Conservation (phyloP, 306 rosid genomes). For the Casuarina cunninghamiana region DNA sequence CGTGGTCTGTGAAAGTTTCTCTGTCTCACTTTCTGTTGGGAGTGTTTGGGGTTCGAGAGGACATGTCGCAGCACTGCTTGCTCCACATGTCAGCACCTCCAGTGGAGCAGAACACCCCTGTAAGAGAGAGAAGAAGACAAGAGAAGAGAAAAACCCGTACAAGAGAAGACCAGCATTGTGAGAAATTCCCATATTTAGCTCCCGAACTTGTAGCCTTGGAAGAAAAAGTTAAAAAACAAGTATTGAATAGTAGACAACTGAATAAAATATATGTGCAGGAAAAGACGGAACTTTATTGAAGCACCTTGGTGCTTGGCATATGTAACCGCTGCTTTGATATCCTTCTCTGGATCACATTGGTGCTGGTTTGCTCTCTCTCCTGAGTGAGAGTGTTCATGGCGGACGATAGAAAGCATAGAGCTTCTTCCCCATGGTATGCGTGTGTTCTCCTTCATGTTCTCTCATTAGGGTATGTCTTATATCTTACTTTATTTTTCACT, state of each 20-base stretch:
- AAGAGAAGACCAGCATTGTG: neutral
- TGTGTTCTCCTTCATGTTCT: slow-evolving; percentile 28
- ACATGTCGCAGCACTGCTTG: slow-evolving; percentile 46
- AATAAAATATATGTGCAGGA: neutral
- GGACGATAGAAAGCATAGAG: slow-evolving; percentile 17
- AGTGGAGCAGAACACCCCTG: slow-evolving; percentile 24
- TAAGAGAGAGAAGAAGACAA: neutral
- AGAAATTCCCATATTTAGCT: slow-evolving; percentile 13
- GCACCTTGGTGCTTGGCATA: slow-evolving; percentile 7
- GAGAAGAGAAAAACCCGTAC: slow-evolving; percentile 1
- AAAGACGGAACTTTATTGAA: slow-evolving; percentile 7
- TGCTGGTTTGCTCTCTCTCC: slow-evolving; percentile 8
- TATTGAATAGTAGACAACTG: neutral
- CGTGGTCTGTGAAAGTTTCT: neutral
- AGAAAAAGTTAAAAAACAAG: neutral
- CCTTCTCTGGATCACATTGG: slow-evolving; percentile 1
- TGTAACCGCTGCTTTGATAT: slow-evolving; percentile 2
- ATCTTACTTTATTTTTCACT: neutral
- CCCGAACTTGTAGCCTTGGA: neutral
- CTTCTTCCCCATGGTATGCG: slow-evolving; percentile 47
- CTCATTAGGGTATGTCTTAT: slow-evolving; percentile 18
- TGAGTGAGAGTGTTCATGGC: slow-evolving; percentile 42
- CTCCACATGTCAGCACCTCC: slow-evolving; percentile 39
- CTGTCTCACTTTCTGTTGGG: slow-evolving; percentile 14
- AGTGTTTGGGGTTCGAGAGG: slow-evolving; percentile 51